Evolutionary conservation across 2,329 filamentous ascomycete species (phyloP).

Genomic region (Sporothrix brasiliensis): DNA sequence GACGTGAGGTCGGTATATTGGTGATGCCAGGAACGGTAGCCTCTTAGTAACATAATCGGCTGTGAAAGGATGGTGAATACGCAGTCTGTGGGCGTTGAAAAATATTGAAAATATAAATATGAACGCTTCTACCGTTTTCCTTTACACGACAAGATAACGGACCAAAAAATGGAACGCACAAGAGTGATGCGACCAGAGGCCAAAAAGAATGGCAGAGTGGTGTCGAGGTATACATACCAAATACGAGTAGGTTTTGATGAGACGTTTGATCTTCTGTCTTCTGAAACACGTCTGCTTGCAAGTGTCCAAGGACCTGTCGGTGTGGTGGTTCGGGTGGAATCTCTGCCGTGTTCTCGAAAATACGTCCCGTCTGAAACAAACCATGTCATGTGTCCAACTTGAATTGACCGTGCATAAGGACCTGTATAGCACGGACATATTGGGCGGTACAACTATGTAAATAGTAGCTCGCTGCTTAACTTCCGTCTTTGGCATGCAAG

Average conservation of each 20-base stretch:
- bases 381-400: not conserved
- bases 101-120: not conserved
- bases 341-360: slow-evolving; percentile 6
- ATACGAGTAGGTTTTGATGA: slow-evolving; percentile 3
- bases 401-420: not conserved
- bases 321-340: not conserved
- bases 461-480: not conserved
- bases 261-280: slow-evolving; percentile 20
- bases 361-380: not conserved
- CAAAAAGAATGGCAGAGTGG: too few relatives aligned
- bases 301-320: not conserved
- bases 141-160: not conserved
- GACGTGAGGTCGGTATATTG: too few relatives aligned
- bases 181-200: too few relatives aligned
- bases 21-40: too few relatives aligned
- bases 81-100: too few relatives aligned
- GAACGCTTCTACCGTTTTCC: not conserved
- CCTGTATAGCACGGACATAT: not conserved
- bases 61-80: too few relatives aligned
- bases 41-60: too few relatives aligned
- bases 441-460: too few relatives aligned
- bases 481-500: not conserved
- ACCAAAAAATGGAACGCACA: too few relatives aligned
- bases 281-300: slow-evolving; percentile 5
- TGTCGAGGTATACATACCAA: not conserved